Evolutionary conservation across 2,329 filamentous ascomycete genomes (phyloP), one percentile per base, ranked within the genome.

Genomic region (Tolypocladium nubicola): DNA sequence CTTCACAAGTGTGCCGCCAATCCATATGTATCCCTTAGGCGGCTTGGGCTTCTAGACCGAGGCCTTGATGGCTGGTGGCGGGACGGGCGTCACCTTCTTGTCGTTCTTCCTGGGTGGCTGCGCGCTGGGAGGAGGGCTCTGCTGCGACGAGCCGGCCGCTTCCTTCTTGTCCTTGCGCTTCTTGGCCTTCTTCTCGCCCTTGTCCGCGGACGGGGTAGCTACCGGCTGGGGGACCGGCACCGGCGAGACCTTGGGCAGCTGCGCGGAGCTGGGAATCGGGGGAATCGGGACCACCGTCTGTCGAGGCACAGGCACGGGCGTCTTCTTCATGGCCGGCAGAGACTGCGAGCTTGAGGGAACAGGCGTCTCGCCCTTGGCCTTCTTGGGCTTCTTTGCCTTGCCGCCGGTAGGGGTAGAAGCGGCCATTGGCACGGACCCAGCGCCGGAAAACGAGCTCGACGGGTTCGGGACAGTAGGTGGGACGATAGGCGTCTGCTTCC

Each of bases 201-300:
- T 68, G 56, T 57, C 58, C 30, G 61, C 57, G 38, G 60, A 57
- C 21, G 70, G 65, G 4, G 63, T 66, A 4, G 61, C 41, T 23
- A 43, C 50, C 35, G 59, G 60, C 19, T 55, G 57, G n/a, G 64
- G 60, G 45, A 62, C 37, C 26, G 66, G 64, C 3, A 63, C 62
- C 13, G 66, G 62, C 13, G 68, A 66, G 30, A 63, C 60, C 52
- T 64, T 66, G 45, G 60, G 57, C 26, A 61, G 67, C 4, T 67
- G 68, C 9, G 66, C 66, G 26, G 67, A 64, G 39, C 59, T 58
- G 38, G 71, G 73, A 16, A 74, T 60, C n/a, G 58, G 62, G 11
- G 73, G 75, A 7, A 74, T 61, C 9, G 70, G 72, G 4, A 72
- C 66, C 5, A 61, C 62, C 21, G 68, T 68, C 53, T 69, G 67